Conservation (phyloP, 345 rosid genomes). For the Aquilaria malaccensis region DNA sequence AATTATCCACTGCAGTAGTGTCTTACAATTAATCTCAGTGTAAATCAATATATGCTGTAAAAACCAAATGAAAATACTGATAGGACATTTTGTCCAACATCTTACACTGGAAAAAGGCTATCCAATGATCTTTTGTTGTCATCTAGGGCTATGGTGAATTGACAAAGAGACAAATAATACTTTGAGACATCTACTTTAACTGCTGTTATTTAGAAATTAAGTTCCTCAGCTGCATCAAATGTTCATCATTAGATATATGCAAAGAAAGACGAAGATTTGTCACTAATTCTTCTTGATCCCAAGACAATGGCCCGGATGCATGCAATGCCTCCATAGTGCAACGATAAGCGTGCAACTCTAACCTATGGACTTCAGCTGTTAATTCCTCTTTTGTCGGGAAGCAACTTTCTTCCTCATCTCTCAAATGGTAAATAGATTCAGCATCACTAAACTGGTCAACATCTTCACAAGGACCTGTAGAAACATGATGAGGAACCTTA, state of each 20-base stretch:
- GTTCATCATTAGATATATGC: constrained; percentile 71
- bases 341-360: constrained; percentile 57
- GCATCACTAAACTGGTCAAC: constrained; percentile 29
- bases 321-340: constrained; percentile 41
- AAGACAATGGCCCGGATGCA: constrained; percentile 63
- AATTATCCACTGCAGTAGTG: constrained; percentile 11
- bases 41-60: constrained; percentile 21
- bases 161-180: too few species aligned
- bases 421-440: constrained; percentile 33
- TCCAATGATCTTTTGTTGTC: too few species aligned
- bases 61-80: constrained; percentile 9
- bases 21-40: constrained; percentile 25
- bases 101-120: constrained; percentile 18
- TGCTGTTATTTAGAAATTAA: constrained; percentile 31
- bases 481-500: constrained; percentile 15
- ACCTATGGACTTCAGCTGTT: constrained; percentile 46
- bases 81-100: constrained; percentile 17
- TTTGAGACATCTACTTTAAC: too few species aligned
- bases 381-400: constrained; percentile 22
- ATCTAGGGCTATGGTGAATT: too few species aligned
- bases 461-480: constrained; percentile 24
- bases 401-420: constrained; percentile 19
- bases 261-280: constrained; percentile 68
- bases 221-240: constrained; percentile 62
- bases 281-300: constrained; percentile 77